These are phyloP conservation scores for Meripilus lineatus DNA, from an alignment of 1,284 basidiomycete genomes.

Conservation along the genomic window DNA sequence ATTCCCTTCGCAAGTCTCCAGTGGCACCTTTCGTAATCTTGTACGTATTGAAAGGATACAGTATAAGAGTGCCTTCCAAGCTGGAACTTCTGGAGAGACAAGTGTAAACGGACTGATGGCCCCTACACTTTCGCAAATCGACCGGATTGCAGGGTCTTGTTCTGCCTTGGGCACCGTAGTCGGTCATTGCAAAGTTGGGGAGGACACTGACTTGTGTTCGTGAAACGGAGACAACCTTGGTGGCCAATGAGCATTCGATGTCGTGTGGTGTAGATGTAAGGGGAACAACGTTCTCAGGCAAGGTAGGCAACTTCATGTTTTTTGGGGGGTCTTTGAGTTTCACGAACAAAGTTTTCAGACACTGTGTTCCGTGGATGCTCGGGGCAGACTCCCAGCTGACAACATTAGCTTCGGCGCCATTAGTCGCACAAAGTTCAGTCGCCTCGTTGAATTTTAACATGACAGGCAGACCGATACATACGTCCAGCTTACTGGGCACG, in stretches of 20 bases:
- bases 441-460: slow-evolving; percentile 33
- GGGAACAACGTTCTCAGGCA: slow-evolving; percentile 37
- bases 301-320: slow-evolving; percentile 23
- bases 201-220: slow-evolving; percentile 31
- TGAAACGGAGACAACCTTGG: slow-evolving; percentile 18
- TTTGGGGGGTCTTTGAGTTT: slow-evolving; percentile 26
- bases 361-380: slow-evolving; percentile 10
- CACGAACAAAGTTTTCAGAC: slow-evolving; percentile 33
- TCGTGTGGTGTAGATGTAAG: slow-evolving; percentile 15
- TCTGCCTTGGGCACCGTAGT: slow-evolving; percentile 36
- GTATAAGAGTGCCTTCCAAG: slow-evolving; percentile 28
- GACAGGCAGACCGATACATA: slow-evolving; percentile 37
- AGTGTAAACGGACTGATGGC: slow-evolving; percentile 32
- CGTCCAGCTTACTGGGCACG: slow-evolving; percentile 24
- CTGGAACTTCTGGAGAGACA: slow-evolving; percentile 28
- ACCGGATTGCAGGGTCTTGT: slow-evolving; percentile 29
- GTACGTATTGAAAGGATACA: slow-evolving; percentile 22
- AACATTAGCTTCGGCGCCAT: slow-evolving; percentile 32
- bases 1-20: slow-evolving; percentile 24
- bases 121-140: slow-evolving; percentile 26
- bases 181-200: slow-evolving; percentile 39
- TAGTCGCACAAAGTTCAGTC: slow-evolving; percentile 32
- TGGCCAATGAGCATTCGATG: slow-evolving; percentile 18
- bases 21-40: slow-evolving; percentile 18
- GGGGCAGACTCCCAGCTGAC: slow-evolving; percentile 25